Evolutionary conservation across 371 early-diverging fungal species (phyloP).

Genomic region (Chytridium lagenaria): DNA sequence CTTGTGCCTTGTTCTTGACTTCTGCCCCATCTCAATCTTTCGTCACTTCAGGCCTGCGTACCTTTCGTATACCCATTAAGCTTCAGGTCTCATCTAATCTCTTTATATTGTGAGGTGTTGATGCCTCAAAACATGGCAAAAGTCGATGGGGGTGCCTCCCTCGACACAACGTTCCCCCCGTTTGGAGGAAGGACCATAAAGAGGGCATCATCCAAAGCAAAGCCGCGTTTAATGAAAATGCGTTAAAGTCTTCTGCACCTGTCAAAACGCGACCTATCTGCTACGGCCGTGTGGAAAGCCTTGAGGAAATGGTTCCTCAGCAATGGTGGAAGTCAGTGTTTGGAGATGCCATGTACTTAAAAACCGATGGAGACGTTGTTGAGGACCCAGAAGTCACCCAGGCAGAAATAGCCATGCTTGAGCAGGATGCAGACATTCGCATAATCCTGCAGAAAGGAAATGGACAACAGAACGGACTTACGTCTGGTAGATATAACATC

Average conservation of each 20-base stretch:
- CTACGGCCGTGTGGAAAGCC: constrained; percentile 54
- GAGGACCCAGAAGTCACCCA: constrained; percentile 68
- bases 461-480: constrained; percentile 14
- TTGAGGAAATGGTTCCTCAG: constrained; percentile 59
- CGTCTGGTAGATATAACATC: background rate
- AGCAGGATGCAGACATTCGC: constrained; percentile 43
- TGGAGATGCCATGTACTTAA: constrained; percentile 62
- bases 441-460: constrained; percentile 41
- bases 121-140: no score
- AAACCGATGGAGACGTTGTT: constrained; percentile 73
- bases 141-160: background rate
- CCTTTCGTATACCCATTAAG: no score
- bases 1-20: no score
- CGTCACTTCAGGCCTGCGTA: no score
- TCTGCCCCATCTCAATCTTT: no score
- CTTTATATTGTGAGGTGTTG: no score
- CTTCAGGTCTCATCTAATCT: no score
- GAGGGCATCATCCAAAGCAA: background rate
- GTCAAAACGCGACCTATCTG: constrained; percentile 33
- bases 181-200: background rate
- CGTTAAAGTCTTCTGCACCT: background rate
- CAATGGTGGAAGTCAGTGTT: constrained; percentile 70
- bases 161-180: background rate
- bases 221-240: background rate
- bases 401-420: constrained; percentile 60